These are phyloP conservation scores for Arabidopsis lyrata DNA, from an alignment of 441 rosid species.

Conservation along the genomic window DNA sequence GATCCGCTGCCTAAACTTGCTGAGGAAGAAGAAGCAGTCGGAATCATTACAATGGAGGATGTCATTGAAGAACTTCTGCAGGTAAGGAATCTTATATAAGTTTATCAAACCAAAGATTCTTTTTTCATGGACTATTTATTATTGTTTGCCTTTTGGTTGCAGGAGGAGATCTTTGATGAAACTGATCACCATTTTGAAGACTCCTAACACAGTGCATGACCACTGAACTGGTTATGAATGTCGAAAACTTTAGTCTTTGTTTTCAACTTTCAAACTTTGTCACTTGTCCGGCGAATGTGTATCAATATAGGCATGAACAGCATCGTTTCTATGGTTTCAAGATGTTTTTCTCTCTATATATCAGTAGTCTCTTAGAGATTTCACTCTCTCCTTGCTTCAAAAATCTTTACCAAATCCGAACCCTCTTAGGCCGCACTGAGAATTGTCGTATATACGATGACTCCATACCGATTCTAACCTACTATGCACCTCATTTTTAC, in stretches of 20 bases:
- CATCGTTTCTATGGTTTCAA: neutral
- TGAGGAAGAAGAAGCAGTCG: conserved; percentile 86
- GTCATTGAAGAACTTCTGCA: conserved; percentile 97
- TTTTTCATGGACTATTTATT: neutral
- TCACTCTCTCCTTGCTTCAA: neutral
- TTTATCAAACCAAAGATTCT: neutral
- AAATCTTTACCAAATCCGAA: neutral
- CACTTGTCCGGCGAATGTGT: conserved; percentile 1
- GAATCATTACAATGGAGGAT: conserved; percentile 97
- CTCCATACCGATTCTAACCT: neutral
- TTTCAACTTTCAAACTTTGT: conserved; percentile 20
- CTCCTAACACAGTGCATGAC: conserved; percentile 51
- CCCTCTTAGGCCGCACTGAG: neutral
- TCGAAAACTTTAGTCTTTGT: neutral
- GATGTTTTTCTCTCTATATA: neutral
- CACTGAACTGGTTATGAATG: conserved; percentile 7
- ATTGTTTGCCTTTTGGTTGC: conserved; percentile 17
- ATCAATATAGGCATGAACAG: conserved; percentile 12
- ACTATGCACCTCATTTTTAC: neutral
- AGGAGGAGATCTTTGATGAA: conserved; percentile 99
- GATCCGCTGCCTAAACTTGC: conserved; percentile 69
- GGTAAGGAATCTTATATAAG: conserved; percentile 48
- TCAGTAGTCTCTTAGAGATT: neutral
- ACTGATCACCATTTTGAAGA: conserved; percentile 86
- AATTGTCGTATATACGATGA: neutral